A percentile compares a stretch with the other conserved stretches of the same genome.
Evolutionary conservation across 2,329 filamentous ascomycete species (phyloP).

Genomic region (Amphichorda felina): DNA sequence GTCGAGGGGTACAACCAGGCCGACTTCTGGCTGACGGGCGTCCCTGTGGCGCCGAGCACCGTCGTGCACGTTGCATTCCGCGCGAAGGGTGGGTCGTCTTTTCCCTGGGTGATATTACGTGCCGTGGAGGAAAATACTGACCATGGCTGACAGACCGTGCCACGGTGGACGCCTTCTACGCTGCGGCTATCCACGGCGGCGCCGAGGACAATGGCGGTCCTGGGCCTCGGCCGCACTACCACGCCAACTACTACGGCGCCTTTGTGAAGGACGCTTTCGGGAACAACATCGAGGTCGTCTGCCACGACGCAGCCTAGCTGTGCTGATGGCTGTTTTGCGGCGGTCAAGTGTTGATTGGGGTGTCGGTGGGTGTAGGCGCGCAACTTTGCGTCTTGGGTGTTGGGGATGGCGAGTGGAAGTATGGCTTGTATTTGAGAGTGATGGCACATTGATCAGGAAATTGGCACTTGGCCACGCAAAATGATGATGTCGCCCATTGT

Average conservation of each 20-base stretch:
- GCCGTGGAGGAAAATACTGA: neutral
- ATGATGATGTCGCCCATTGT: too few relatives aligned
- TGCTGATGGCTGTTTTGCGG: too few relatives aligned
- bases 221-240: conserved; percentile 29
- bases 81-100: conserved; percentile 13
- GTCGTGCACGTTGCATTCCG: conserved; percentile 17
- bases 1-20: conserved; percentile 8
- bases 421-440: too few relatives aligned
- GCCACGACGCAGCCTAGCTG: neutral
- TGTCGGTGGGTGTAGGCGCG: too few relatives aligned
- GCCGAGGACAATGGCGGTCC: conserved; percentile 36
- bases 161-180: conserved; percentile 31
- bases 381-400: too few relatives aligned
- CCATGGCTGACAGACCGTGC: conserved; percentile 27
- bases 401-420: too few relatives aligned
- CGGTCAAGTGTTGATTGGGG: too few relatives aligned
- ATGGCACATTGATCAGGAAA: too few relatives aligned
- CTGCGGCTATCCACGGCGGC: conserved; percentile 26
- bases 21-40: conserved; percentile 18
- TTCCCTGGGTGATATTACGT: too few relatives aligned
- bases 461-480: too few relatives aligned
- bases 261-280: conserved; percentile 37
- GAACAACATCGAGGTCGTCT: conserved; percentile 36
- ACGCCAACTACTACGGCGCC: conserved; percentile 34
- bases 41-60: conserved; percentile 5